phyloP scores from a whole-genome alignment of 164 flowering plant species.

The Liquidambar formosana region DNA sequence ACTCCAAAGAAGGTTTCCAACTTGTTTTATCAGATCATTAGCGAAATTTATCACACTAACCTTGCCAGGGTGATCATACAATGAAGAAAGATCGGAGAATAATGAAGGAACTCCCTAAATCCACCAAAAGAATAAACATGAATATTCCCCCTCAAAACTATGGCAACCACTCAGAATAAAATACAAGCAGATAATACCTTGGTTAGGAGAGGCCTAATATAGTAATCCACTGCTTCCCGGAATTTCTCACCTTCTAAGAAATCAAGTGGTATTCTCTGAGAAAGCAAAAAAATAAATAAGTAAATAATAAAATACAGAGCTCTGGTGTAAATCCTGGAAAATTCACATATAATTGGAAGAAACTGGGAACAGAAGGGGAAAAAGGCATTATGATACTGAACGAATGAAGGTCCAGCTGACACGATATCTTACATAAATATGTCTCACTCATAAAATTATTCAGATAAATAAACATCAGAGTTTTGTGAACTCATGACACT shows the following conservation, averaged over 20 bases:
- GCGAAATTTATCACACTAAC: slow-evolving; percentile 36
- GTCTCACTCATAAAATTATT: no score
- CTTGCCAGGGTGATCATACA: slow-evolving; percentile 88
- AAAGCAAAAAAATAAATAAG: slow-evolving; percentile 8
- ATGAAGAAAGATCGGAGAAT: slow-evolving; percentile 92
- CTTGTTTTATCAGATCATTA: neutral
- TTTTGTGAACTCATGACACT: no score
- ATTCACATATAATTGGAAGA: neutral
- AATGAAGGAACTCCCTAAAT: slow-evolving; percentile 96
- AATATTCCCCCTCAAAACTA: slow-evolving; percentile 1
- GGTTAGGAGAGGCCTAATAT: slow-evolving; percentile 80
- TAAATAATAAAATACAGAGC: neutral
- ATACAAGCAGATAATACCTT: slow-evolving; percentile 52
- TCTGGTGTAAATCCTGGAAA: neutral
- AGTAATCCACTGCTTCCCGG: slow-evolving; percentile 72
- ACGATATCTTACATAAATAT: no score
- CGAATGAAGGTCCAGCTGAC: no score
- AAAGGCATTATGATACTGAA: no score
- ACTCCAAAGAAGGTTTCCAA: neutral
- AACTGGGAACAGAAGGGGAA: neutral
- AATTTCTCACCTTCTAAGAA: slow-evolving; percentile 84
- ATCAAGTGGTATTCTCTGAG: slow-evolving; percentile 98
- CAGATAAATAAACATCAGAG: no score
- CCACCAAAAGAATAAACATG: slow-evolving; percentile 11
- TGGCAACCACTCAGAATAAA: slow-evolving; percentile 5